phyloP scores from a whole-genome alignment of 176 grass and related monocot genomes.

The Typha latifolia region DNA sequence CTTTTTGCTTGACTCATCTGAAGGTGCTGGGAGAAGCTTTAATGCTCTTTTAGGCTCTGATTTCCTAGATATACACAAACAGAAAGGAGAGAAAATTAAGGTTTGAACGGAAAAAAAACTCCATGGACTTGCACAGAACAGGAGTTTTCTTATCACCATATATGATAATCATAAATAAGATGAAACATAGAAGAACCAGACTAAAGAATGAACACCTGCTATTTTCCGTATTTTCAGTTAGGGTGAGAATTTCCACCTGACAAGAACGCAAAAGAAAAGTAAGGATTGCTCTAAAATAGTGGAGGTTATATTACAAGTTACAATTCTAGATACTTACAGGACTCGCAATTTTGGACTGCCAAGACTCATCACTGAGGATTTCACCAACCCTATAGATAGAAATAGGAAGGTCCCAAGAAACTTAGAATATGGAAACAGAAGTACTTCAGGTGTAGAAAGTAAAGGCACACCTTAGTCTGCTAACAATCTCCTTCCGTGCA shows the following conservation, averaged over 20 bases:
- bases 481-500: constrained; percentile 45
- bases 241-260: constrained; percentile 66
- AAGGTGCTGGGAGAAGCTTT: constrained; percentile 61
- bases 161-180: constrained; percentile 5
- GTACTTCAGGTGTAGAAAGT: background rate
- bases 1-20: constrained; percentile 54
- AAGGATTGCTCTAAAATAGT: constrained; percentile 14
- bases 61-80: constrained; percentile 23
- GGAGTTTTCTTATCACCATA: background rate
- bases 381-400: constrained; percentile 60
- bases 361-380: constrained; percentile 51
- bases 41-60: constrained; percentile 48
- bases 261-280: constrained; percentile 29
- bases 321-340: constrained; percentile 47
- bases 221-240: constrained; percentile 51
- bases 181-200: background rate
- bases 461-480: constrained; percentile 67
- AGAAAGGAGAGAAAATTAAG: constrained; percentile 18
- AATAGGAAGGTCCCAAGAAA: constrained; percentile 14
- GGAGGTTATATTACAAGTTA: background rate
- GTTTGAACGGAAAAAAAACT: too few species aligned
- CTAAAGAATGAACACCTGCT: constrained; percentile 33
- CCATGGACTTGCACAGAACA: too few species aligned
- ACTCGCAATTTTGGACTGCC: constrained; percentile 51
- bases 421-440: constrained; percentile 9